A percentile compares a stretch with the other conserved stretches of the same genome.
Evolutionary conservation across 2,329 filamentous ascomycete species (phyloP).

Genomic region (Aspergillus brunneoviolaceus): DNA sequence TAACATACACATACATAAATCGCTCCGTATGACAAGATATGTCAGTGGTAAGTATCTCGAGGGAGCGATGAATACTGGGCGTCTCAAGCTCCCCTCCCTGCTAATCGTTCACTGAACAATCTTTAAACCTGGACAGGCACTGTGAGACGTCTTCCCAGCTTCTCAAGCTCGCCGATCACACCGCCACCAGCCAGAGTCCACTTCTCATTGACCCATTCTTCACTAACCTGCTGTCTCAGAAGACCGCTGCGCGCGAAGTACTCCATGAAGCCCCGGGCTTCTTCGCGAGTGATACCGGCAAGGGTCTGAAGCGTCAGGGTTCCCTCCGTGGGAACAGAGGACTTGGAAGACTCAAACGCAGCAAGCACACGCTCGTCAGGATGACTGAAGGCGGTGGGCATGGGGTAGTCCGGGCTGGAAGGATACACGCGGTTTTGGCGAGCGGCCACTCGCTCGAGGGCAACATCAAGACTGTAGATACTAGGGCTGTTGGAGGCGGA

Average conservation of each 20-base stretch:
- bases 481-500: conserved; percentile 68
- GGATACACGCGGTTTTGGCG: conserved; percentile 39
- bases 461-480: conserved; percentile 67
- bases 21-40: not conserved
- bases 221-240: conserved; percentile 67
- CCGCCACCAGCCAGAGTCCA: conserved; percentile 82
- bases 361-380: conserved; percentile 56
- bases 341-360: conserved; percentile 34
- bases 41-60: not conserved
- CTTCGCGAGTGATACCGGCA: conserved; percentile 67
- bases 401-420: conserved; percentile 43
- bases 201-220: conserved; percentile 71
- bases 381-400: conserved; percentile 53
- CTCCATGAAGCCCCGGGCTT: conserved; percentile 80
- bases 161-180: conserved; percentile 82
- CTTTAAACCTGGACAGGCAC: conserved; percentile 23
- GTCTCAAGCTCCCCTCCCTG: not conserved
- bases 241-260: conserved; percentile 90
- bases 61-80: not conserved
- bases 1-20: not conserved
- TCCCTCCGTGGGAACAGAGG: conserved; percentile 26
- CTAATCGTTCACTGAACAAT: not conserved
- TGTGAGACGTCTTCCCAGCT: conserved; percentile 53
- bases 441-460: conserved; percentile 54
- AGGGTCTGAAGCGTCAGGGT: conserved; percentile 55